phyloP scores from a whole-genome alignment of 768 basidiomycete species.

The Lepiota subincarnata region DNA sequence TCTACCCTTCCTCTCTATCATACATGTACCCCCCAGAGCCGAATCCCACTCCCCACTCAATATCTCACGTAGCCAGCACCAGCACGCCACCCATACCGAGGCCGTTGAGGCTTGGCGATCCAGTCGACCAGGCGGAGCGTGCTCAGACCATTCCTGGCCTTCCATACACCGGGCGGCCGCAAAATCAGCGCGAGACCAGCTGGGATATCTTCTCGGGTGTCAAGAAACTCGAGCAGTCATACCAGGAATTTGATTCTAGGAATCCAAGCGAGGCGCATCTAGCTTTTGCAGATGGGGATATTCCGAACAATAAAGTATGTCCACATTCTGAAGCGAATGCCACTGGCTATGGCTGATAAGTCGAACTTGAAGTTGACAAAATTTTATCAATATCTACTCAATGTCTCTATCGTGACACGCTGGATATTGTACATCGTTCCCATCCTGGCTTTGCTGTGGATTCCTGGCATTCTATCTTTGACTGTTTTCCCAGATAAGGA shows the following conservation, averaged over 20 bases:
- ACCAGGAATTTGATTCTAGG: conserved; percentile 54
- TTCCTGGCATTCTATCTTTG: conserved; percentile 69
- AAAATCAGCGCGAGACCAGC: conserved; percentile 28
- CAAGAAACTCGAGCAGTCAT: conserved; percentile 48
- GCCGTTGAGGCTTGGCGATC: not conserved
- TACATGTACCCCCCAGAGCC: conserved; percentile 5
- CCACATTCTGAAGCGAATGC: not conserved
- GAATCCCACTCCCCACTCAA: not conserved
- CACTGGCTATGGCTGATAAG: not conserved
- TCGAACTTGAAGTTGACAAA: conserved; percentile 42
- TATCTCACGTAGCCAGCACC: not conserved
- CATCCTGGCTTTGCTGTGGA: conserved; percentile 61
- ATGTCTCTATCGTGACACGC: conserved; percentile 71
- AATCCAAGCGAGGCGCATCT: conserved; percentile 50
- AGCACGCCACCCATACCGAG: not conserved
- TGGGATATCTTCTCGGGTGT: conserved; percentile 51
- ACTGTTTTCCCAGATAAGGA: conserved; percentile 42
- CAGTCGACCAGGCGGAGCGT: conserved; percentile 6
- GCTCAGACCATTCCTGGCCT: conserved; percentile 10
- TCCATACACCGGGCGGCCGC: not conserved
- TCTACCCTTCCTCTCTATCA: not conserved
- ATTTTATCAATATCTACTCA: conserved; percentile 70
- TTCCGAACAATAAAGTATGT: conserved; percentile 52
- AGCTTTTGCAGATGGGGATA: conserved; percentile 57
- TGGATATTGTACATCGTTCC: conserved; percentile 82